Evolutionary conservation across 2,329 filamentous ascomycete species (phyloP).

Genomic region (Nectriaceae sp.): DNA sequence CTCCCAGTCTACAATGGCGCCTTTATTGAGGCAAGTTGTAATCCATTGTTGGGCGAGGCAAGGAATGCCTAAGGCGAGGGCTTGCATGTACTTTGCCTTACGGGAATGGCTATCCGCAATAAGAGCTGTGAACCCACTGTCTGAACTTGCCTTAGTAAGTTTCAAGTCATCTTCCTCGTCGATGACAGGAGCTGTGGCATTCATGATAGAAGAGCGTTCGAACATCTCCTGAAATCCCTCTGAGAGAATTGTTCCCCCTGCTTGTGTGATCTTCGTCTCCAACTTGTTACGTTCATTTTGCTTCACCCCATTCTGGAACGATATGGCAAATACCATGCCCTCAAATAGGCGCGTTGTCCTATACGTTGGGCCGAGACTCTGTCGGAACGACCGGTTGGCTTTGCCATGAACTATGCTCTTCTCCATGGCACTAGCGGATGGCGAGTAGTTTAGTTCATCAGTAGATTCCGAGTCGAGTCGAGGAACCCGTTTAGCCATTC

Average conservation of each 20-base stretch:
- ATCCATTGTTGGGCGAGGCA: constrained; percentile 86
- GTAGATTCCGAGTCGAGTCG: constrained; percentile 46
- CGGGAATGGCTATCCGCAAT: constrained; percentile 86
- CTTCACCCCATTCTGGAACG: constrained; percentile 57
- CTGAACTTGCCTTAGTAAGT: constrained; percentile 53
- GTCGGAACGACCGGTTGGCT: constrained; percentile 27
- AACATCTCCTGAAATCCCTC: constrained; percentile 85
- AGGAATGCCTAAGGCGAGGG: constrained; percentile 84
- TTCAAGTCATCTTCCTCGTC: constrained; percentile 43
- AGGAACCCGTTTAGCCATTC: constrained; percentile 23
- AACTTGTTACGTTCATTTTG: constrained; percentile 47
- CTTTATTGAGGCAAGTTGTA: constrained; percentile 65
- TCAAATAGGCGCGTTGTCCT: constrained; percentile 57
- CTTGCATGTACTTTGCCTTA: constrained; percentile 92
- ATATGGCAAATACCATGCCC: constrained; percentile 86
- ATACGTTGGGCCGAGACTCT: constrained; percentile 28
- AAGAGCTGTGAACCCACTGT: constrained; percentile 77
- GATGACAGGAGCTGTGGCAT: constrained; percentile 31
- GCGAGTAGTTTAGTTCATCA: constrained; percentile 49
- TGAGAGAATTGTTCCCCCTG: constrained; percentile 72
- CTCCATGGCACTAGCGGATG: constrained; percentile 38
- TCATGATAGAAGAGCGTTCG: constrained; percentile 44
- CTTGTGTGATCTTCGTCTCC: constrained; percentile 63
- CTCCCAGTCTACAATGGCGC: constrained; percentile 69
- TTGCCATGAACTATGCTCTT: constrained; percentile 36